phyloP scores from a whole-genome alignment of 2,329 filamentous ascomycete genomes.

The Microdochium trichocladiopsis region DNA sequence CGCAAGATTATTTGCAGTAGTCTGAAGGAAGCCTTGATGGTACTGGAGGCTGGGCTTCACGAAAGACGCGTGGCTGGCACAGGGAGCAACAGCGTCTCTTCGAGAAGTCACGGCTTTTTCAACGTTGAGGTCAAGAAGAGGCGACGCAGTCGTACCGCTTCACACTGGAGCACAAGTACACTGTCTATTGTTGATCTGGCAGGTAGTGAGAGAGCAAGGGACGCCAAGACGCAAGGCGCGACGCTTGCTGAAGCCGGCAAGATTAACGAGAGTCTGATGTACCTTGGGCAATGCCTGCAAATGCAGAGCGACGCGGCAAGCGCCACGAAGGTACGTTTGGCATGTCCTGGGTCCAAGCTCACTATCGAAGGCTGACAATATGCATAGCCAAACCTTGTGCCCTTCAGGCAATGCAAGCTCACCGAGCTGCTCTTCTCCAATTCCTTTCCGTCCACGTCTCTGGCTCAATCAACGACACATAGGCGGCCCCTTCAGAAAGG shows the following conservation, averaged over 20 bases:
- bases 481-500: conserved; percentile 72
- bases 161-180: conserved; percentile 67
- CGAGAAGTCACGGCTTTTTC: conserved; percentile 92
- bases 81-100: conserved; percentile 86
- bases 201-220: conserved; percentile 85
- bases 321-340: conserved; percentile 57
- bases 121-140: conserved; percentile 91
- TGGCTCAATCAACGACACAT: conserved; percentile 33
- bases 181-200: conserved; percentile 89
- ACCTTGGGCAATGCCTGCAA: conserved; percentile 91
- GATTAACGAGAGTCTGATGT: conserved; percentile 98
- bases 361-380: not conserved
- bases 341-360: not conserved
- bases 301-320: conserved; percentile 79
- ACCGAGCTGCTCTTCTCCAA: conserved; percentile 85
- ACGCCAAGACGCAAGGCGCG: conserved; percentile 88
- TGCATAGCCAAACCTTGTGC: conserved; percentile 61
- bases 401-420: conserved; percentile 78
- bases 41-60: conserved; percentile 81
- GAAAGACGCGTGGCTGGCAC: conserved; percentile 86
- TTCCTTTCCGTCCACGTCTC: conserved; percentile 62
- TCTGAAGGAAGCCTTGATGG: conserved; percentile 77
- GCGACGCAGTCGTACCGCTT: conserved; percentile 35
- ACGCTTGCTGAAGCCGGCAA: conserved; percentile 94
- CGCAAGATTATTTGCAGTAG: conserved; percentile 82